Base-by-base conservation (phyloP, 371 early-diverging fungal species). In the Saksenaea oblongispora region DNA sequence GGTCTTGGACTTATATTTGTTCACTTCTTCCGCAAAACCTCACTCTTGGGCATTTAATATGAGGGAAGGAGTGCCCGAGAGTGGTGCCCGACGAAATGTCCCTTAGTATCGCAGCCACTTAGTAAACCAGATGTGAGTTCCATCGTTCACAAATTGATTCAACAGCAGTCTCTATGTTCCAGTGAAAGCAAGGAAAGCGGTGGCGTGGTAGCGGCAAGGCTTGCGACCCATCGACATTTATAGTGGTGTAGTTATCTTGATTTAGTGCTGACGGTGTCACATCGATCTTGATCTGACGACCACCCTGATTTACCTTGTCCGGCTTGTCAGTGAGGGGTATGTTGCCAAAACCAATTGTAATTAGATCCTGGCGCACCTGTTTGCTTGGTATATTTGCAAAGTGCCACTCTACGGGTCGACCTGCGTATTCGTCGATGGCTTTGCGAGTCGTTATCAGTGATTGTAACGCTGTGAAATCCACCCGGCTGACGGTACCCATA, bases 381-480 rank as follows among this genome's bases (percentile, higher is more conserved):
- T 34, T 22, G 26, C 28, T 34, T 37, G 59, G 60, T 5, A 56
- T 17, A 14, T 63, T 51, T n/a, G 66, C 54, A 59, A 72, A 72
- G 51, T 69, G 73, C 73, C 73, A 72, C 22, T 69, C 69, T 7
- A 68, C 66, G 14, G 61, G n/a, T 26, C 66, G 69, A 1, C 64
- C 69, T 11, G 73, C 63, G 35, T 69, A 66, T 1, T 75, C 73
- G 5, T 77, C 74, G 0, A 82, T 73, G 44, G 73, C 70, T 1
- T 77, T 75, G 5, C 82, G 79, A 9, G 72, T 64, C 39, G 71
- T 78, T 14, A 71, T 61, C 9, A 92, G 80, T 26, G 84, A 79
- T 71, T 92, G 91, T 31, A 89, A 59, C 39, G 90, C 93, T 2
- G 93, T 88, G 10, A 88, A 75, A 64, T 94, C 94, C 36, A 93